A percentile compares a stretch with the other conserved stretches of the same genome.
phyloP scores from a whole-genome alignment of 2,329 filamentous ascomycete genomes.

The Epichloe hybrida region DNA sequence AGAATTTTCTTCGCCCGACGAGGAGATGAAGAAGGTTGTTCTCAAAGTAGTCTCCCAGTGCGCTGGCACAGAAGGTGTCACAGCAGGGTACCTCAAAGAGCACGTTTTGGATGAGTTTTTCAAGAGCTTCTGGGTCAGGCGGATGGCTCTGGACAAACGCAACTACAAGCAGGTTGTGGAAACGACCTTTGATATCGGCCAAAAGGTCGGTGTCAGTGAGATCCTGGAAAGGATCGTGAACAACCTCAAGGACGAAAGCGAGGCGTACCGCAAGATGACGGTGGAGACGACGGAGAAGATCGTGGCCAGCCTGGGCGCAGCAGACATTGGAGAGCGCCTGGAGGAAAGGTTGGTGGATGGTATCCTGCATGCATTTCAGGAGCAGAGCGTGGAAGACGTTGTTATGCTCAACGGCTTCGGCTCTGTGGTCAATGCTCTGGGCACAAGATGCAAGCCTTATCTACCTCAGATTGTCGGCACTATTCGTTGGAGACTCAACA shows the following conservation, averaged over 20 bases:
- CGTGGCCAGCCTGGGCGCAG: constrained; percentile 80
- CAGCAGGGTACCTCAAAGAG: constrained; percentile 86
- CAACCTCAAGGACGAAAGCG: constrained; percentile 96
- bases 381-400: constrained; percentile 92
- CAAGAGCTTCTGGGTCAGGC: constrained; percentile 94
- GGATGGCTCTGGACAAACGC: constrained; percentile 93
- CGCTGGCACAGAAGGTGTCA: constrained; percentile 86
- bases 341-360: constrained; percentile 93
- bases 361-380: constrained; percentile 91
- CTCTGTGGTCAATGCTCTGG: constrained; percentile 90
- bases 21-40: constrained; percentile 99
- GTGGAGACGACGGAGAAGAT: constrained; percentile 97
- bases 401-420: constrained; percentile 96
- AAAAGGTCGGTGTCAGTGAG: constrained; percentile 95
- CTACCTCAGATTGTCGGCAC: constrained; percentile 94
- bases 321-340: constrained; percentile 82
- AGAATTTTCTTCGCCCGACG: constrained; percentile 92
- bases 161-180: constrained; percentile 98
- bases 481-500: constrained; percentile 92
- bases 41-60: constrained; percentile 95
- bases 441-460: constrained; percentile 88
- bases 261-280: constrained; percentile 98
- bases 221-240: constrained; percentile 86
- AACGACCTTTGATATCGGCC: constrained; percentile 90
- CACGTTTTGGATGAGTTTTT: constrained; percentile 94